These are phyloP conservation scores for Trametes cingulata DNA, from an alignment of 768 basidiomycete genomes.

Conservation along the genomic window DNA sequence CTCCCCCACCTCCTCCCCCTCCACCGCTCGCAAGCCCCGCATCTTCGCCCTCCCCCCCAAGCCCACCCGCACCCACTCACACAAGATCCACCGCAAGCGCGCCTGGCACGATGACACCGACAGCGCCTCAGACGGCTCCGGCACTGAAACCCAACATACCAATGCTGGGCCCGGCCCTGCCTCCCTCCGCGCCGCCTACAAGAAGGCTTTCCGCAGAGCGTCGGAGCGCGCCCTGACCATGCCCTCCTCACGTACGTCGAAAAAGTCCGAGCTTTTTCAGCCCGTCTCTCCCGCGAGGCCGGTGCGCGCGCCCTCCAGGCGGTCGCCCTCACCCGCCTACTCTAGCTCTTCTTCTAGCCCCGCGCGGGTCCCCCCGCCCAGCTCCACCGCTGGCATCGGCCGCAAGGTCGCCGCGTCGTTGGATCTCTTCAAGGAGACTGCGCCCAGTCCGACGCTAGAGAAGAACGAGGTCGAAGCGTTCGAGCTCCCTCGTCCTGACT, in stretches of 20 bases:
- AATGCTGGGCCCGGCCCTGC: conserved; percentile 22
- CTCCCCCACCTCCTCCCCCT: conserved; percentile 37
- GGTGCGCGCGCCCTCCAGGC: conserved; percentile 25
- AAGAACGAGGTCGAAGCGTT: conserved; percentile 32
- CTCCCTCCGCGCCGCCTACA: conserved; percentile 29
- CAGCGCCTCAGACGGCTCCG: conserved; percentile 47
- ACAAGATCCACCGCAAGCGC: conserved; percentile 32
- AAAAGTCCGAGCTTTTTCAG: conserved; percentile 25
- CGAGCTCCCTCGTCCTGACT: conserved; percentile 27
- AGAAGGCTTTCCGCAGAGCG: conserved; percentile 23
- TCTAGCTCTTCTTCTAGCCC: conserved; percentile 25
- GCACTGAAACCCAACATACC: conserved; percentile 41
- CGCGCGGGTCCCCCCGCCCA: conserved; percentile 19
- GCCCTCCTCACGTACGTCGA: conserved; percentile 33
- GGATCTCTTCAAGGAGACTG: conserved; percentile 80
- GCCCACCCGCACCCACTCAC: conserved; percentile 25
- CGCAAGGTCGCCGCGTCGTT: conserved; percentile 84
- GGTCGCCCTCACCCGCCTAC: conserved; percentile 30
- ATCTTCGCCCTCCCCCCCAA: conserved; percentile 28
- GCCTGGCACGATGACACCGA: conserved; percentile 24
- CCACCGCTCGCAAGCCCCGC: conserved; percentile 30
- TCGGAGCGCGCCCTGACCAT: conserved; percentile 37
- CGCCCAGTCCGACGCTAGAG: conserved; percentile 38
- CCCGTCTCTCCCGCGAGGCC: conserved; percentile 21
- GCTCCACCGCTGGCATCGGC: conserved; percentile 51